Evolutionary conservation across 495 filamentous ascomycete species (phyloP).

Genomic region (Evernia prunastri): DNA sequence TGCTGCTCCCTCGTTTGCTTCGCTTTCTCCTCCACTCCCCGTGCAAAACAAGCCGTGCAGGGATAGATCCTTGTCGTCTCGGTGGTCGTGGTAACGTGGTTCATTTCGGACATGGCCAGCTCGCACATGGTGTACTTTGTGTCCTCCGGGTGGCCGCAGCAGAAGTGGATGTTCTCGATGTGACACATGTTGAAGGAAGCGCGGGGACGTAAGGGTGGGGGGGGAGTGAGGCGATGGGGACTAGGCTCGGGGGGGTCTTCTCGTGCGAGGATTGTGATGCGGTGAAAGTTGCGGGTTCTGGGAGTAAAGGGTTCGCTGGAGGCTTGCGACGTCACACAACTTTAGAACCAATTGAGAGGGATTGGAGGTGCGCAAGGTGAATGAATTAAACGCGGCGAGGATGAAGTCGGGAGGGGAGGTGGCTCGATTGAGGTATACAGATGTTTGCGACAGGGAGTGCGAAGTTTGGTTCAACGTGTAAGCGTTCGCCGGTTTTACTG

Average conservation of each 20-base stretch:
- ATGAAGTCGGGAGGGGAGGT: background rate
- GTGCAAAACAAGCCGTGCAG: slow-evolving; percentile 19
- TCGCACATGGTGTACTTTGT: slow-evolving; percentile 26
- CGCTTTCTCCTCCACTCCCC: slow-evolving; percentile 26
- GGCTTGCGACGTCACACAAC: background rate
- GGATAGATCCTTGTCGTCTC: slow-evolving; percentile 17
- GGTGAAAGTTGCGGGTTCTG: slow-evolving; percentile 1
- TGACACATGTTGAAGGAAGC: slow-evolving; percentile 18
- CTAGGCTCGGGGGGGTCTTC: background rate
- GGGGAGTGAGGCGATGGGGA: background rate
- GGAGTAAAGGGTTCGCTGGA: background rate
- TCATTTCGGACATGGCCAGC: slow-evolving; percentile 21
- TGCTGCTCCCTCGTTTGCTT: slow-evolving; percentile 28
- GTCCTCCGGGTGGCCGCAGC: slow-evolving; percentile 23
- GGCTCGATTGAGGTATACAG: slow-evolving; percentile 7
- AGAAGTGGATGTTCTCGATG: slow-evolving; percentile 22
- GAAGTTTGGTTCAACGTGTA: slow-evolving; percentile 8
- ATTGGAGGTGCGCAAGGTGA: slow-evolving; percentile 2
- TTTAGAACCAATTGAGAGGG: slow-evolving; percentile 4
- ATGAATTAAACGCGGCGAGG: background rate
- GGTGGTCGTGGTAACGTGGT: slow-evolving; percentile 18
- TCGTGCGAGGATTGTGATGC: slow-evolving; percentile 1
- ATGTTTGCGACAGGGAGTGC: slow-evolving; percentile 3
- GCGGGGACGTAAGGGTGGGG: background rate
- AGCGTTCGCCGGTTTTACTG: slow-evolving; percentile 2